Evolutionary conservation across 2,329 filamentous ascomycete genomes (phyloP).

Genomic region (Moelleriella libera): DNA sequence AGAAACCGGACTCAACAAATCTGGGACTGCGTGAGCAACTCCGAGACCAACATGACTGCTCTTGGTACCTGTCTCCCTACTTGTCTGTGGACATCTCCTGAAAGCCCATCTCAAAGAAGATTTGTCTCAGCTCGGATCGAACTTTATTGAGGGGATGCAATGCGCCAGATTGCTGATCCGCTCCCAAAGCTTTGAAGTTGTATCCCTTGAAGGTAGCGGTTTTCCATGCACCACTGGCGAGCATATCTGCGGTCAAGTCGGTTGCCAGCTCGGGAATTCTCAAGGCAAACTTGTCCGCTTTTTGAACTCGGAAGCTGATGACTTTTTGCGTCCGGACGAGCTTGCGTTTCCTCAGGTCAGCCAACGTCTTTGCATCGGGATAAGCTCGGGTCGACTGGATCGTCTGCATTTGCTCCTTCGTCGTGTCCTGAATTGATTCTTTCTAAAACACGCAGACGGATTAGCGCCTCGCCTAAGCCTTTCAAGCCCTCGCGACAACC

Average conservation of each 20-base stretch:
- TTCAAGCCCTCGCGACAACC: no score
- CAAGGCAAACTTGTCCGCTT: constrained; percentile 77
- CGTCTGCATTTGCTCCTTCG: constrained; percentile 57
- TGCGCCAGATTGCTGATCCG: constrained; percentile 46
- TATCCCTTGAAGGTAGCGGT: constrained; percentile 74
- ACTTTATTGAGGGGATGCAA: constrained; percentile 79
- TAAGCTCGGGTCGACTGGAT: constrained; percentile 54
- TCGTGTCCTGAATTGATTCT: constrained; percentile 68
- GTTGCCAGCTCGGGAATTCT: constrained; percentile 90
- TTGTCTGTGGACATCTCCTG: constrained; percentile 93
- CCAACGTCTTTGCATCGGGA: constrained; percentile 61
- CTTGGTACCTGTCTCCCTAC: constrained; percentile 3
- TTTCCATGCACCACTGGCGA: constrained; percentile 81
- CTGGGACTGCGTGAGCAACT: background rate
- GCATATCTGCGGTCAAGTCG: constrained; percentile 87
- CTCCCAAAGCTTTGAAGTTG: constrained; percentile 59
- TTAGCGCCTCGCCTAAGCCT: background rate
- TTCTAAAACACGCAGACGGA: constrained; percentile 20
- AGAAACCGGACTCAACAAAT: constrained; percentile 94
- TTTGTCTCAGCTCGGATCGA: constrained; percentile 85
- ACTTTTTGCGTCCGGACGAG: constrained; percentile 73
- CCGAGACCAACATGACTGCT: background rate
- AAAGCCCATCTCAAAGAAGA: constrained; percentile 99
- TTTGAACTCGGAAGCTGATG: constrained; percentile 69
- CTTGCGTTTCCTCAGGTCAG: constrained; percentile 85